A percentile compares a stretch with the other conserved stretches of the same genome.
phyloP scores from a whole-genome alignment of 2,329 filamentous ascomycete species.

The Hymenoscyphus linearis region DNA sequence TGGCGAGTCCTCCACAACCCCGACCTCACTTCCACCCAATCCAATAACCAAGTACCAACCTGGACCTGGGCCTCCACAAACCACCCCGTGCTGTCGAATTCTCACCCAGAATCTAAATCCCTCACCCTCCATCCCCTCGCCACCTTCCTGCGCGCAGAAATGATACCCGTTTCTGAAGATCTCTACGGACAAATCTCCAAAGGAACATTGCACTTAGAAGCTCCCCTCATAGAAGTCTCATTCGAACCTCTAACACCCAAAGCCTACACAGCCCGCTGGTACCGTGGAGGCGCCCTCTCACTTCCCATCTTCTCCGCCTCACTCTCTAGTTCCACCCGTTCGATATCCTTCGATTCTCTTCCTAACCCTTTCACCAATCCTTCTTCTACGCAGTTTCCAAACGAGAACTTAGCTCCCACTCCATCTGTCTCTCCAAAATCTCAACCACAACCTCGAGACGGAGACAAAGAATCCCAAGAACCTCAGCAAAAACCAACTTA shows the following conservation, averaged over 20 bases:
- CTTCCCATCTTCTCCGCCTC: neutral
- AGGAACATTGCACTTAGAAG: neutral
- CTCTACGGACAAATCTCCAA: neutral
- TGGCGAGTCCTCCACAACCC: conserved; percentile 2
- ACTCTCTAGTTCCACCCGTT: neutral
- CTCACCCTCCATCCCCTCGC: neutral
- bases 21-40: neutral
- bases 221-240: neutral
- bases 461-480: neutral
- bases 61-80: conserved; percentile 14
- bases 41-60: conserved; percentile 5
- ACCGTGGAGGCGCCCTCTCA: neutral
- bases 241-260: neutral
- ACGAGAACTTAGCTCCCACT: no score
- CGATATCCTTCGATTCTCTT: neutral
- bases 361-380: no score
- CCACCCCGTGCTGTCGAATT: conserved; percentile 1
- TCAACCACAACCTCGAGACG: no score
- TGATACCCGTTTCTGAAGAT: neutral
- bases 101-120: neutral
- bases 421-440: no score
- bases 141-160: neutral
- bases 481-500: neutral
- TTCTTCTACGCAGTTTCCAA: no score
- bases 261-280: neutral